A percentile compares a stretch with the other conserved stretches of the same genome.
phyloP scores from a whole-genome alignment of 1,284 basidiomycete species.

The Phlebopus sp. region DNA sequence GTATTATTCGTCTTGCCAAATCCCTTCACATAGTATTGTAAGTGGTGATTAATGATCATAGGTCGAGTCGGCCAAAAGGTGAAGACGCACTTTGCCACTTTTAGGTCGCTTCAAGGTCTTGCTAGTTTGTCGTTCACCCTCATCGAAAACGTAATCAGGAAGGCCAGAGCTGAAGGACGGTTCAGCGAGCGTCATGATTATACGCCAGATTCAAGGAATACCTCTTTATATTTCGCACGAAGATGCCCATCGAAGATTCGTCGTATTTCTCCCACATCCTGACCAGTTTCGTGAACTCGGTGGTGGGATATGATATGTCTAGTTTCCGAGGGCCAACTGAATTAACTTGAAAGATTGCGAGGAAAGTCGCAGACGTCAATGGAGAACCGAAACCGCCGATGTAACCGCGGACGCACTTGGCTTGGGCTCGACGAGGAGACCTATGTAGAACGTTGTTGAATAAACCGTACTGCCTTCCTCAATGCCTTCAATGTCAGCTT shows the following conservation, averaged over 20 bases:
- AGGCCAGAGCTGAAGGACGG: constrained; percentile 53
- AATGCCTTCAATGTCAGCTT: constrained; percentile 78
- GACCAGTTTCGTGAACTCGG: constrained; percentile 93
- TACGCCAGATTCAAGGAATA: constrained; percentile 38
- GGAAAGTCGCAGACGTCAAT: constrained; percentile 19
- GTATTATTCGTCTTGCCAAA: constrained; percentile 60
- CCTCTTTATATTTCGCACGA: constrained; percentile 93
- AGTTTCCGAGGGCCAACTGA: constrained; percentile 74
- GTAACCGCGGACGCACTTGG: constrained; percentile 58
- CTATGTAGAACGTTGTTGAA: constrained; percentile 96
- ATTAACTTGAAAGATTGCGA: constrained; percentile 47
- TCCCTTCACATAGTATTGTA: constrained; percentile 42
- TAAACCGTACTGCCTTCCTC: constrained; percentile 79
- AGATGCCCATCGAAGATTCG: constrained; percentile 90
- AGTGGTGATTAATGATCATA: constrained; percentile 16
- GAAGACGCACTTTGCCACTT: constrained; percentile 65
- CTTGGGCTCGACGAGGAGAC: constrained; percentile 89
- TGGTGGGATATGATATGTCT: constrained; percentile 96
- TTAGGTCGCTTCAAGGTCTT: constrained; percentile 63
- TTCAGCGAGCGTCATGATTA: constrained; percentile 12
- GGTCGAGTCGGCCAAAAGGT: constrained; percentile 10
- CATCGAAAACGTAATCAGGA: constrained; percentile 83
- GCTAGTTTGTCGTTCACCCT: constrained; percentile 71
- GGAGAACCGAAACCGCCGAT: constrained; percentile 9
- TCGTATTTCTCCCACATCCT: constrained; percentile 97